Evolutionary conservation across 2,329 filamentous ascomycete genomes (phyloP).

Genomic region (Fusarium sp.): DNA sequence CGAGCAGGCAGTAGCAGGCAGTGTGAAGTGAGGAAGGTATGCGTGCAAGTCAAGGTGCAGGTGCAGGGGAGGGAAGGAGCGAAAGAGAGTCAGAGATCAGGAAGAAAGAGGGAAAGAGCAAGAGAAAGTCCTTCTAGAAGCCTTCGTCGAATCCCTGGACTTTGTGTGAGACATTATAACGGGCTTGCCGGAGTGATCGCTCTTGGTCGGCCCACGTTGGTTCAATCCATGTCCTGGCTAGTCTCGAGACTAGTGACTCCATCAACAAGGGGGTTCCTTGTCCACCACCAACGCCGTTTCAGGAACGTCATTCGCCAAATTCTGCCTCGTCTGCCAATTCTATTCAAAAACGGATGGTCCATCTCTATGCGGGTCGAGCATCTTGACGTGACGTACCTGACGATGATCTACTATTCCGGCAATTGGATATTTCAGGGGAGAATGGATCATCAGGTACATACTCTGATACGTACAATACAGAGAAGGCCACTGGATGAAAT

Average conservation of each 20-base stretch:
- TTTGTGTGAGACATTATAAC: constrained; percentile 47
- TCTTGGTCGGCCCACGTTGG: constrained; percentile 43
- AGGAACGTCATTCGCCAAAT: constrained; percentile 46
- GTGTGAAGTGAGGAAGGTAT: background rate
- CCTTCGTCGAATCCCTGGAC: constrained; percentile 46
- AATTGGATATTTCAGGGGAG: constrained; percentile 16
- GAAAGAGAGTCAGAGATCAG: constrained; percentile 14
- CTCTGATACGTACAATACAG: no score
- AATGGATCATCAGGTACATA: constrained; percentile 25
- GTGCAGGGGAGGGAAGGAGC: constrained; percentile 21
- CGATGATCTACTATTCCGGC: constrained; percentile 20
- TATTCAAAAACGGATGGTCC: constrained; percentile 10
- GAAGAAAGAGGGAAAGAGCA: constrained; percentile 22
- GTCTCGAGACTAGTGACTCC: constrained; percentile 35
- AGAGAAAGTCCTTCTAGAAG: constrained; percentile 49
- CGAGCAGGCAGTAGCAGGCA: background rate
- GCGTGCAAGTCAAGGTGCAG: background rate
- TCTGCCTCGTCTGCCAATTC: constrained; percentile 10
- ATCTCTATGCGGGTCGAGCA: constrained; percentile 4
- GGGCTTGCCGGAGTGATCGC: constrained; percentile 48
- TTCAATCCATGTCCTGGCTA: constrained; percentile 41
- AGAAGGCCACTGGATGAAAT: no score
- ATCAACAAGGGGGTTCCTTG: constrained; percentile 37
- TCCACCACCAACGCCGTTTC: constrained; percentile 43
- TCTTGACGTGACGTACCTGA: constrained; percentile 32